These are phyloP conservation scores for Pseudocercospora pini-densiflorae DNA, from an alignment of 2,329 filamentous ascomycete species.

Conservation along the genomic window DNA sequence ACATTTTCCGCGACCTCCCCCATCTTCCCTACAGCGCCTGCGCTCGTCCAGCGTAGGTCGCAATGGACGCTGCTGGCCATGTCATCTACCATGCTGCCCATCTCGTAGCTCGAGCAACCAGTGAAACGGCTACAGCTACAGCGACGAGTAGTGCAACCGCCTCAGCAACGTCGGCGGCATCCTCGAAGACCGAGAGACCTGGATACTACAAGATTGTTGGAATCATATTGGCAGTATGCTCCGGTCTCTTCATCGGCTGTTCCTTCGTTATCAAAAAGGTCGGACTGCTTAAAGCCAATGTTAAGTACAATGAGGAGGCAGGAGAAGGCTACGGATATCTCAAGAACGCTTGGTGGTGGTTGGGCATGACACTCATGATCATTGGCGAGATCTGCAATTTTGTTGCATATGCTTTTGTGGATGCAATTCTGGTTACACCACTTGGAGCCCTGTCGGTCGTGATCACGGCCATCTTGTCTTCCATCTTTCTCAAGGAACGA, in stretches of 20 bases:
- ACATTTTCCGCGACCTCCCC: neutral
- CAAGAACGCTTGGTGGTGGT: constrained; percentile 95
- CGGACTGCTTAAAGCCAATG: constrained; percentile 87
- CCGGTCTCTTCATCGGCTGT: constrained; percentile 88
- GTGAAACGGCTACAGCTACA: constrained; percentile 28
- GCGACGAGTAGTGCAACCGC: constrained; percentile 25
- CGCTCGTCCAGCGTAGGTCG: constrained; percentile 3
- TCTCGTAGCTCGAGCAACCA: constrained; percentile 52
- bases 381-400: constrained; percentile 97
- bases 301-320: constrained; percentile 94
- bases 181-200: constrained; percentile 46
- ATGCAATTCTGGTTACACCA: constrained; percentile 93
- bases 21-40: constrained; percentile 12
- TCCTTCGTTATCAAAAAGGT: constrained; percentile 97
- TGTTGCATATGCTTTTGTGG: constrained; percentile 94
- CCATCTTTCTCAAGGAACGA: constrained; percentile 94
- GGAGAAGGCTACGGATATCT: constrained; percentile 97
- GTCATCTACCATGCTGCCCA: constrained; percentile 45
- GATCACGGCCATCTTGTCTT: constrained; percentile 85
- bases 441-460: constrained; percentile 91
- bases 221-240: constrained; percentile 81
- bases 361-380: constrained; percentile 96
- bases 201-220: constrained; percentile 81
- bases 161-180: constrained; percentile 30
- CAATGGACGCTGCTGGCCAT: constrained; percentile 51